Percentiles rank a stretch among this genome's conserved stretches.
Conservation (phyloP, 495 filamentous ascomycete species). For the Rostrohypoxylon terebratum region DNA sequence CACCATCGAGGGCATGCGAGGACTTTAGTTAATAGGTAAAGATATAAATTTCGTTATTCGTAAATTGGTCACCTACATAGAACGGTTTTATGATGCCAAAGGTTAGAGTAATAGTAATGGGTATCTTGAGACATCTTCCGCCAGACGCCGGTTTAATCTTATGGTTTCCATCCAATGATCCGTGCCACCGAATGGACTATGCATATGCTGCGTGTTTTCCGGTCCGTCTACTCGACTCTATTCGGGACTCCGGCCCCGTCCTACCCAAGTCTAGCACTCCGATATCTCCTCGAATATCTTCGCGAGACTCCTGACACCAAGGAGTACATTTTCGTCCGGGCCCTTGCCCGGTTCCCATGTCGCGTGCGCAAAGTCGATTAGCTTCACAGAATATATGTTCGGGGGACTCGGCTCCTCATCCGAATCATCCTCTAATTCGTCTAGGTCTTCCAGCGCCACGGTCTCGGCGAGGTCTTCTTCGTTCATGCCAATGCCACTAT, state of each 20-base stretch:
- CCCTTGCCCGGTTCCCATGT: conserved; percentile 85
- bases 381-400: conserved; percentile 80
- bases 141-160: conserved; percentile 23
- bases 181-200: conserved; percentile 25
- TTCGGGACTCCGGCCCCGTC: conserved; percentile 4
- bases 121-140: conserved; percentile 40
- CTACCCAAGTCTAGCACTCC: conserved; percentile 36
- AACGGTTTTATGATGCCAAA: conserved; percentile 29
- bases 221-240: conserved; percentile 8
- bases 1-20: neutral
- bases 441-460: conserved; percentile 39
- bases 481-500: conserved; percentile 60
- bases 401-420: conserved; percentile 75
- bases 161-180: conserved; percentile 31
- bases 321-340: conserved; percentile 85
- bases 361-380: conserved; percentile 98
- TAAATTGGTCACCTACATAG: conserved; percentile 31
- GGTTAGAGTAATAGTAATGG: conserved; percentile 36
- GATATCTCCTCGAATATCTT: conserved; percentile 75
- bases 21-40: neutral
- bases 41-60: conserved; percentile 33
- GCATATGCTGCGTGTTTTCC: conserved; percentile 22
- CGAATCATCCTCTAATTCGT: conserved; percentile 69
- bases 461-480: conserved; percentile 50
- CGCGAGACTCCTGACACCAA: conserved; percentile 78